Conservation (phyloP, 2,329 filamentous ascomycete species). For the Calonectria pseudoreteaudii region DNA sequence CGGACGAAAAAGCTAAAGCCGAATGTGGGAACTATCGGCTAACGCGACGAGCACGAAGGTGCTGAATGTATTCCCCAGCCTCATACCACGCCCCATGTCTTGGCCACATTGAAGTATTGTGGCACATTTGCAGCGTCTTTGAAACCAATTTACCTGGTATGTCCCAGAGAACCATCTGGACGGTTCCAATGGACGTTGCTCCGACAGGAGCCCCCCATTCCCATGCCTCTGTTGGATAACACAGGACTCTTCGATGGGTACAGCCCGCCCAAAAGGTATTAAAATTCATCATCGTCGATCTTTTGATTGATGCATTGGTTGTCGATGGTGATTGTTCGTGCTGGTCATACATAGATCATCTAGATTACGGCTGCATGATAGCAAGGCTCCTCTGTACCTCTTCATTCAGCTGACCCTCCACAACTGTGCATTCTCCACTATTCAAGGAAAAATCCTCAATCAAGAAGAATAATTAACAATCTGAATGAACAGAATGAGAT, state of each 20-base stretch:
- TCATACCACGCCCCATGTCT: not conserved
- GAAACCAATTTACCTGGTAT: not conserved
- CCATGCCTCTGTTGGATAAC: not conserved
- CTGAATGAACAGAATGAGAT: not conserved
- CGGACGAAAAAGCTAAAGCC: not conserved
- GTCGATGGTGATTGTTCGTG: not conserved
- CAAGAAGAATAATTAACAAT: not conserved
- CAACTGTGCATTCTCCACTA: not conserved
- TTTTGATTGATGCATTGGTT: not conserved
- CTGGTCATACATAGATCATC: not conserved
- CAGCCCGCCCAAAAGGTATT: not conserved
- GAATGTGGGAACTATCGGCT: not conserved
- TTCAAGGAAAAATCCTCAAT: not conserved
- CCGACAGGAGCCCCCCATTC: no score
- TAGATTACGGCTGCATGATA: not conserved
- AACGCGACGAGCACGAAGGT: not conserved
- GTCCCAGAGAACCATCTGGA: not conserved
- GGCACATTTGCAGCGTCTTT: not conserved
- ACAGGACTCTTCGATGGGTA: not conserved
- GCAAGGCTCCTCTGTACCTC: not conserved
- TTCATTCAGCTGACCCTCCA: not conserved
- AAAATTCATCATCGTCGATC: not conserved
- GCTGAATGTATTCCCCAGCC: not conserved
- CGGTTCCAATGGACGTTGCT: not conserved
- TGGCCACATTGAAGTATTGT: not conserved